Percentiles rank a stretch among this genome's conserved stretches.
Evolutionary conservation across 345 rosid species (phyloP).

Genomic region (Rhizophora apiculata): DNA sequence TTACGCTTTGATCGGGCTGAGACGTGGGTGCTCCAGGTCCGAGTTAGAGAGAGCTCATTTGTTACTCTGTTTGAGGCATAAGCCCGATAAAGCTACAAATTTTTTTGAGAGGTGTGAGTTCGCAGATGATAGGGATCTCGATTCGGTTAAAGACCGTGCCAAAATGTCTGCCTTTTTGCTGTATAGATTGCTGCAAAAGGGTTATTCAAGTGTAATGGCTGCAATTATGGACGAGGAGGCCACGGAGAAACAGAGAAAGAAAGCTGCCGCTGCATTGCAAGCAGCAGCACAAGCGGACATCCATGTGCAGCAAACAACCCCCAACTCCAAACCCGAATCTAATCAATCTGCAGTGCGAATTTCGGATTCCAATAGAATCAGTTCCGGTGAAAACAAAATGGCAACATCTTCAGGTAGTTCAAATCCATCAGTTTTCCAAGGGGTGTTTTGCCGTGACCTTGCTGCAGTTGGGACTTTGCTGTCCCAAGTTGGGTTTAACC

Average conservation of each 20-base stretch:
- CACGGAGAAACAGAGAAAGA: slow-evolving; percentile 57
- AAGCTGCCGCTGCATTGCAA: slow-evolving; percentile 39
- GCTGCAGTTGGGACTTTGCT: slow-evolving; percentile 73
- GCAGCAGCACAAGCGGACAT: slow-evolving; percentile 47
- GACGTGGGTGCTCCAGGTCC: slow-evolving; percentile 83
- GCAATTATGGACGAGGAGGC: slow-evolving; percentile 65
- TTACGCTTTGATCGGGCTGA: slow-evolving; percentile 70
- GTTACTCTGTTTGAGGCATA: slow-evolving; percentile 65
- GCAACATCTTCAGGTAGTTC: slow-evolving; percentile 23
- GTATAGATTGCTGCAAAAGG: slow-evolving; percentile 79
- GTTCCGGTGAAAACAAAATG: slow-evolving; percentile 19
- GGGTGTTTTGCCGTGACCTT: slow-evolving; percentile 91
- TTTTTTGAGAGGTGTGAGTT: slow-evolving; percentile 83
- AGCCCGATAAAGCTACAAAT: slow-evolving; percentile 68
- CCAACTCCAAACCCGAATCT: slow-evolving; percentile 19
- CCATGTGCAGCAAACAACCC: slow-evolving; percentile 42
- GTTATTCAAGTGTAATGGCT: slow-evolving; percentile 56
- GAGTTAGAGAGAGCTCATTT: slow-evolving; percentile 89
- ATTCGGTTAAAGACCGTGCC: slow-evolving; percentile 68
- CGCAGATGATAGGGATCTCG: slow-evolving; percentile 58
- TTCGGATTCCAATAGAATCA: slow-evolving; percentile 18
- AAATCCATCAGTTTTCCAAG: slow-evolving; percentile 57
- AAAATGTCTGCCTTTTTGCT: slow-evolving; percentile 79
- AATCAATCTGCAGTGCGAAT: slow-evolving; percentile 19
- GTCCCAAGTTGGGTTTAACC: slow-evolving; percentile 70